Percentiles rank a stretch among this genome's conserved stretches.
These are phyloP conservation scores for Saccharomycopsis malanga DNA, from an alignment of 805 yeast species.

Conservation along the genomic window DNA sequence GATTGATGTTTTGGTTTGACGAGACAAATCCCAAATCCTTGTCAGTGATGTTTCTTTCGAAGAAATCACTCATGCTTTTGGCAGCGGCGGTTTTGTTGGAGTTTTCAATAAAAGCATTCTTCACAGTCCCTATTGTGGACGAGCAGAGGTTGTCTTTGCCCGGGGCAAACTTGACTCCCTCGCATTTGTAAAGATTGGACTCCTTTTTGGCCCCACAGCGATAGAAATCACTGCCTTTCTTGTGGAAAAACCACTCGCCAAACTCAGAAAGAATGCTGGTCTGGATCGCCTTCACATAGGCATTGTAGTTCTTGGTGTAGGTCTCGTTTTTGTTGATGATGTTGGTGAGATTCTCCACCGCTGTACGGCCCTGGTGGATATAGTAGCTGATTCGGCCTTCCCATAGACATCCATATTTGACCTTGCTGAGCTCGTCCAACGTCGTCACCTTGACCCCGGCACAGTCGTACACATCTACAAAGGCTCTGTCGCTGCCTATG, in stretches of 20 bases:
- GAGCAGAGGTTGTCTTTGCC: too few species aligned
- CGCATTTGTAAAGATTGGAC: neutral
- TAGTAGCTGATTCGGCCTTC: constrained; percentile 11
- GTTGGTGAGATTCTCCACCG: constrained; percentile 14
- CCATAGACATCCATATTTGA: constrained; percentile 15
- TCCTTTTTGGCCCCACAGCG: constrained; percentile 1
- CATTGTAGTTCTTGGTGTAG: constrained; percentile 11
- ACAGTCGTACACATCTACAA: neutral
- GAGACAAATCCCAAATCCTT: constrained; percentile 4
- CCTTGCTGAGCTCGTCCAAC: neutral
- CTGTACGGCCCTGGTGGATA: constrained; percentile 12
- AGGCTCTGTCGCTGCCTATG: too few species aligned
- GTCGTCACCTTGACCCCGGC: neutral
- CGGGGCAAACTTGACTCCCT: too few species aligned
- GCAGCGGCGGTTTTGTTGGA: neutral
- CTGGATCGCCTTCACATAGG: constrained; percentile 12
- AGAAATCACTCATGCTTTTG: neutral
- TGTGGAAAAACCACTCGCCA: constrained; percentile 9
- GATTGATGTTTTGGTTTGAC: neutral
- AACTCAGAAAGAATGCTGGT: constrained; percentile 8
- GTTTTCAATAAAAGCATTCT: neutral
- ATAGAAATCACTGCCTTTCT: constrained; percentile 7
- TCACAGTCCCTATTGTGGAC: too few species aligned
- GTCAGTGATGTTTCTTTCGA: constrained; percentile 4
- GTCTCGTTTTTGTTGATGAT: constrained; percentile 8